Evolutionary conservation across 345 rosid species (phyloP), one percentile per base, ranked within the genome.

Genomic region (Punica granatum): DNA sequence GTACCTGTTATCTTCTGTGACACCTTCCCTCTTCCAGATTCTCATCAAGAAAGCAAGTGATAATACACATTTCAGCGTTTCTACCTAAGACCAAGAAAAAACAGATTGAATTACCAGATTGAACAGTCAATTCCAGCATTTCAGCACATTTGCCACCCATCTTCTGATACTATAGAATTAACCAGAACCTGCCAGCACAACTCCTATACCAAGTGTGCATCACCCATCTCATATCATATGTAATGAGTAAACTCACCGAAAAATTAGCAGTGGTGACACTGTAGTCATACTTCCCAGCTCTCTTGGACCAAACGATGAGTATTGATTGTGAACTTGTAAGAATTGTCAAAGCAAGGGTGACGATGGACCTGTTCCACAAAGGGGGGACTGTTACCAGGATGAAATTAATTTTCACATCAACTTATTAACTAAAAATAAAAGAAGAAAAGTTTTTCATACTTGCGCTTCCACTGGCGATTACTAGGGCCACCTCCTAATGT

Each of bases 271-370:
- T 94, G 23, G 99, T 91, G 56, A 91, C 96, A 70, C 99, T 94
- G 63, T 91, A 94, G 76, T 94, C 96, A 34, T 94, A 94, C 77
- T 89, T 89, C 66, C 97, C 95, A 65, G 99, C 99, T 83, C 99
- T 88, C 75, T 94, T 94, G 30, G 99, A 94, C 99, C 99, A 94
- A 3, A 91, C 97, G 59, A 94, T 94, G 0, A 94, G 94, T 64
- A 91, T 91, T 3, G 99, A 91, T 85, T 94, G 99, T 14, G 99
- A 91, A 75, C 99, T 94, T 43, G 99, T 91, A 39, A 94, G 88
- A 75, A 91, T 18, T 46, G 96, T 91, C 78, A 94, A 73, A 63
- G 97, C 89, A 73, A 87, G 78, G 7, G 99, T 94, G 60, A 88
- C 99, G 48, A 85, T 64, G 12, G 91, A 72, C 82, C 99, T 91